Percentiles rank a stretch among this genome's conserved stretches.
phyloP scores from a whole-genome alignment of 2,329 filamentous ascomycete genomes.

The Talaromyces marneffei region DNA sequence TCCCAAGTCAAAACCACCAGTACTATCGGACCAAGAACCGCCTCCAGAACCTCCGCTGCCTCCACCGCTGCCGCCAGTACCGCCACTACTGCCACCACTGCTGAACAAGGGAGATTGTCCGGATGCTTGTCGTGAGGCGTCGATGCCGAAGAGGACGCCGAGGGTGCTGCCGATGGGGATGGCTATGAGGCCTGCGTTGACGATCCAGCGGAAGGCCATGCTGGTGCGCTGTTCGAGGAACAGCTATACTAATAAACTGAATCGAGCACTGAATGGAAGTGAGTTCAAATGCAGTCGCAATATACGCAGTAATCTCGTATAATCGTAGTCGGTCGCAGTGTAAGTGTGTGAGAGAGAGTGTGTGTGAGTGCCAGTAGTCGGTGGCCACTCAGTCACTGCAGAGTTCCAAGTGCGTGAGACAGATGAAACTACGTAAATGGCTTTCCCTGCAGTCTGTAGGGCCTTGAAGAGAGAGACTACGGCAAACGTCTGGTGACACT shows the following conservation, averaged over 20 bases:
- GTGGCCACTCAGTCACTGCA: too few relatives aligned
- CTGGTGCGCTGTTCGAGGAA: not conserved
- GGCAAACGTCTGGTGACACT: not conserved
- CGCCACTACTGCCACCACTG: conserved; percentile 18
- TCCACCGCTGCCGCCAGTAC: conserved; percentile 17
- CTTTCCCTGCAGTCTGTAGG: not conserved
- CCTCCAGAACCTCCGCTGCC: not conserved
- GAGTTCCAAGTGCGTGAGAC: too few relatives aligned
- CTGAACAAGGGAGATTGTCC: conserved; percentile 45
- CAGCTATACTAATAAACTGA: not conserved
- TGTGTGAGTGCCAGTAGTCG: too few relatives aligned
- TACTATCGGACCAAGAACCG: conserved; percentile 8
- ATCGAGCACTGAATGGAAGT: not conserved
- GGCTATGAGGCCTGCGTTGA: conserved; percentile 48
- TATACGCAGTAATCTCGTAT: not conserved
- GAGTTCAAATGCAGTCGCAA: not conserved
- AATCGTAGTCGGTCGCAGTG: not conserved
- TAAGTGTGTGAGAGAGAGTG: too few relatives aligned
- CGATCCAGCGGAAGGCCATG: conserved; percentile 39
- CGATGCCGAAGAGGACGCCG: conserved; percentile 47
- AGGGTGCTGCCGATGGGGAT: conserved; percentile 48
- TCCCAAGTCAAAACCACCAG: conserved; percentile 3
- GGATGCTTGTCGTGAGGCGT: conserved; percentile 39
- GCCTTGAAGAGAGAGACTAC: not conserved
- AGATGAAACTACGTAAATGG: not conserved